Conservation (phyloP, 768 basidiomycete genomes). For the Phaeotremella fagi region DNA sequence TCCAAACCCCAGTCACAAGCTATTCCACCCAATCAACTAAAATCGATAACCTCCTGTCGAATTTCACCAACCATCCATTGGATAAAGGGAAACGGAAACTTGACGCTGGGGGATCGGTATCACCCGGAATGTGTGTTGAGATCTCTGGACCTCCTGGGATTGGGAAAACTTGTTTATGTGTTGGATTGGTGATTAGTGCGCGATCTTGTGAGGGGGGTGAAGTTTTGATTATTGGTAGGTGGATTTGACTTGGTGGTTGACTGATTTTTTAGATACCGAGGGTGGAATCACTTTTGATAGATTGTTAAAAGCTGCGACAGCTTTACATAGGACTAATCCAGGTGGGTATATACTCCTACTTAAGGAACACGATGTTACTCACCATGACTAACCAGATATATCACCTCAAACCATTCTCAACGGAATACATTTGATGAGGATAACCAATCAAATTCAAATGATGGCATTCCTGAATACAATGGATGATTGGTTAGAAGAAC, state of each 20-base stretch:
- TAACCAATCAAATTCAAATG: slow-evolving; percentile 43
- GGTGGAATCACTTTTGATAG: slow-evolving; percentile 33
- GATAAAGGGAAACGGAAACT: slow-evolving; percentile 4
- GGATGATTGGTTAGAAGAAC: slow-evolving; percentile 37
- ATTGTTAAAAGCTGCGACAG: slow-evolving; percentile 20
- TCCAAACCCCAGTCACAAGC: slow-evolving; percentile 10
- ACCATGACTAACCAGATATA: too few relatives aligned
- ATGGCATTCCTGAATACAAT: slow-evolving; percentile 41
- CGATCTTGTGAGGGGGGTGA: slow-evolving; percentile 16
- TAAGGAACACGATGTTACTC: too few relatives aligned
- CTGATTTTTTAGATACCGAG: slow-evolving; percentile 43
- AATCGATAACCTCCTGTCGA: slow-evolving; percentile 35
- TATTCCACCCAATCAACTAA: slow-evolving; percentile 29
- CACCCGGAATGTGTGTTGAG: slow-evolving; percentile 40
- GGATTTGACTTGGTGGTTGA: too few relatives aligned
- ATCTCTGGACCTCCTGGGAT: slow-evolving; percentile 43
- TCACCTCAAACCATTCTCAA: slow-evolving; percentile 19
- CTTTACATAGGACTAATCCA: slow-evolving; percentile 6
- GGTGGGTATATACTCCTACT: slow-evolving; percentile 13
- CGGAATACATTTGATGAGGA: slow-evolving; percentile 39
- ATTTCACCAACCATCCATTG: not conserved
- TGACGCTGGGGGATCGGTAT: slow-evolving; percentile 15
- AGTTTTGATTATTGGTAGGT: slow-evolving; percentile 43
- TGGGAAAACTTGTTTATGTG: slow-evolving; percentile 37
- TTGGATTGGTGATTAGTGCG: slow-evolving; percentile 34